Percentiles rank a stretch among this genome's conserved stretches.
Conservation (phyloP, 176 grass and related monocot species). For the Musa beccarii region DNA sequence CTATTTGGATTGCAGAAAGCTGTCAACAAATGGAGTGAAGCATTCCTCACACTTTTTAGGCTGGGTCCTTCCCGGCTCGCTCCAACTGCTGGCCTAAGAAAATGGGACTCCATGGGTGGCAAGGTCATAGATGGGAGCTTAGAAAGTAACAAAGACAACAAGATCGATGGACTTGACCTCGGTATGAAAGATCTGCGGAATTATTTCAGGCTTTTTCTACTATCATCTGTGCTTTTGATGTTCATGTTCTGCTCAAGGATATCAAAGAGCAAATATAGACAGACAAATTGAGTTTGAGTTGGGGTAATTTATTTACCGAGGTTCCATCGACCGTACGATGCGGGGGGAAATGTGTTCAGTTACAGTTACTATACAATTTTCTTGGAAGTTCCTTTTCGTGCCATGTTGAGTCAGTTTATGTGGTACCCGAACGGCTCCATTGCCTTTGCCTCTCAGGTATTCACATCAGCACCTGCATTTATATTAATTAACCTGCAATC, state of each 20-base stretch:
- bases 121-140: slow-evolving; percentile 27
- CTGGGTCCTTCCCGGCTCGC: slow-evolving; percentile 39
- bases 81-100: slow-evolving; percentile 25
- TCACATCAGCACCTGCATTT: background rate
- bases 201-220: slow-evolving; percentile 83
- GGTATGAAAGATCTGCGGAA: slow-evolving; percentile 86
- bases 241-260: slow-evolving; percentile 99
- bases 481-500: background rate
- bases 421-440: background rate
- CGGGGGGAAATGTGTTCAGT: background rate
- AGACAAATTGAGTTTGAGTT: slow-evolving; percentile 10
- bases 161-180: slow-evolving; percentile 73
- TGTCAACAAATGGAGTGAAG: slow-evolving; percentile 65
- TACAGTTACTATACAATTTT: background rate
- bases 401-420: background rate
- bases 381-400: background rate
- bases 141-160: slow-evolving; percentile 20
- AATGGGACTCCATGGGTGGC: slow-evolving; percentile 24
- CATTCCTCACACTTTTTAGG: slow-evolving; percentile 82
- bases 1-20: slow-evolving; percentile 43
- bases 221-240: slow-evolving; percentile 77
- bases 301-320: background rate
- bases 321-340: background rate
- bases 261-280: slow-evolving; percentile 64
- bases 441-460: slow-evolving; percentile 2